phyloP scores from a whole-genome alignment of 805 yeast genomes.

The Peterozyma toletana region DNA sequence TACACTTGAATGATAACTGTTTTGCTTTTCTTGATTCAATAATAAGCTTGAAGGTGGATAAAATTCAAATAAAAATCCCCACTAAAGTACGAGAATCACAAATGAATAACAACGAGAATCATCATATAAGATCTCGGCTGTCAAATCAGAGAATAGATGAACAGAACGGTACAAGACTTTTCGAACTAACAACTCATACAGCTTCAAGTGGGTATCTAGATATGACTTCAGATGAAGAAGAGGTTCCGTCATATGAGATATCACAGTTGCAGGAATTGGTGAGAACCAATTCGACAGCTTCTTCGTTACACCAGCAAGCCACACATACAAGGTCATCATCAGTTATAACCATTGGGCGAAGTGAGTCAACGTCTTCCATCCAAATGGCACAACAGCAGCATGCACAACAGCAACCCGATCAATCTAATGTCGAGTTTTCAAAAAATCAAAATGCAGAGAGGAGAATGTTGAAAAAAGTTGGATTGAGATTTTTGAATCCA shows the following conservation, averaged over 20 bases:
- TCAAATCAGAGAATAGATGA: too few relatives aligned
- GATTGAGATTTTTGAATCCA: slow-evolving; percentile 66
- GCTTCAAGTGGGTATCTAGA: slow-evolving; percentile 2
- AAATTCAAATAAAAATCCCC: too few relatives aligned
- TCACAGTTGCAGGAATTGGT: slow-evolving; percentile 4
- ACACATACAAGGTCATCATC: neutral
- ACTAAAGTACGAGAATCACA: too few relatives aligned
- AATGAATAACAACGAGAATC: too few relatives aligned
- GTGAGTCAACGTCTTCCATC: slow-evolving; percentile 1
- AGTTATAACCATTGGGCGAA: slow-evolving; percentile 1
- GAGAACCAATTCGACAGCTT: slow-evolving; percentile 1
- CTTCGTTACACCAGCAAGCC: neutral
- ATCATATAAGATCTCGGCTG: too few relatives aligned
- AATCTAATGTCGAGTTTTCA: slow-evolving; percentile 1
- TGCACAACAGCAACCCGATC: neutral
- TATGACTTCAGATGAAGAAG: slow-evolving; percentile 3
- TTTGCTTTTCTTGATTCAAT: too few relatives aligned
- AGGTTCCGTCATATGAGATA: slow-evolving; percentile 6
- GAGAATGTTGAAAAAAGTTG: slow-evolving; percentile 42
- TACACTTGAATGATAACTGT: too few relatives aligned
- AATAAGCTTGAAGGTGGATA: too few relatives aligned
- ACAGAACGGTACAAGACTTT: too few relatives aligned
- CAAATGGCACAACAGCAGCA: neutral
- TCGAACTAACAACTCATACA: too few relatives aligned
- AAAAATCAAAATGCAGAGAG: slow-evolving; percentile 6